Conservation (phyloP, 2,329 filamentous ascomycete genomes). For the Cucurbitaria berberidis region DNA sequence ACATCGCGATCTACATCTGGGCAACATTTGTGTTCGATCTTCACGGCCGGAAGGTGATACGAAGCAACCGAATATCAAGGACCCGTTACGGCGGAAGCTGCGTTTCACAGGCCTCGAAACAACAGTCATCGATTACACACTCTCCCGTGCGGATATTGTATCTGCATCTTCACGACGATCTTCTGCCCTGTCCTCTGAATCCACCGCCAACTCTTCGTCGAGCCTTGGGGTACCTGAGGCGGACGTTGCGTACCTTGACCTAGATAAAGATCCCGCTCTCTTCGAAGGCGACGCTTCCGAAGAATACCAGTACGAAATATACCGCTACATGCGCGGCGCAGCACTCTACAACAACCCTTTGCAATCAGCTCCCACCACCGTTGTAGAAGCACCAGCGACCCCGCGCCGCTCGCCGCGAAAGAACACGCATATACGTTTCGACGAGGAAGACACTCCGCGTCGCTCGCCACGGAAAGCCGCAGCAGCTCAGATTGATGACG, state of each 20-base stretch:
- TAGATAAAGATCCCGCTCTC: slow-evolving; percentile 51
- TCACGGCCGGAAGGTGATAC: slow-evolving; percentile 33
- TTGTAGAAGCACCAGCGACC: slow-evolving; percentile 10
- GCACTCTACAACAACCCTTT: slow-evolving; percentile 55
- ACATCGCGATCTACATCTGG: slow-evolving; percentile 70
- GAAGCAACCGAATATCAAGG: slow-evolving; percentile 41
- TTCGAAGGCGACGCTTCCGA: slow-evolving; percentile 55
- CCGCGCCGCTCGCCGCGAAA: slow-evolving; percentile 32
- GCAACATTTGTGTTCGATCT: slow-evolving; percentile 66
- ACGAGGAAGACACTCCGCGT: slow-evolving; percentile 6
- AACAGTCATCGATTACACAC: slow-evolving; percentile 72
- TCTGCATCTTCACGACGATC: slow-evolving; percentile 10
- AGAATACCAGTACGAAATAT: slow-evolving; percentile 64
- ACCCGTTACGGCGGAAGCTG: slow-evolving; percentile 49
- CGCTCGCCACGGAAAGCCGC: slow-evolving; percentile 9
- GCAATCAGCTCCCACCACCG: slow-evolving; percentile 8
- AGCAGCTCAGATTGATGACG: not conserved
- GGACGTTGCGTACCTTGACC: slow-evolving; percentile 54
- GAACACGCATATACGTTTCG: slow-evolving; percentile 39
- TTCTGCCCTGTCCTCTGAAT: slow-evolving; percentile 17
- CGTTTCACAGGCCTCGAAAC: slow-evolving; percentile 64
- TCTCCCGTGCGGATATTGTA: slow-evolving; percentile 64
- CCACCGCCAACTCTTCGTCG: slow-evolving; percentile 8
- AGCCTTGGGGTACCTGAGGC: slow-evolving; percentile 1
- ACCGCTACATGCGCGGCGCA: slow-evolving; percentile 58